Evolutionary conservation across 2,329 filamentous ascomycete genomes (phyloP).

Genomic region (Chaetomiaceae sp.): DNA sequence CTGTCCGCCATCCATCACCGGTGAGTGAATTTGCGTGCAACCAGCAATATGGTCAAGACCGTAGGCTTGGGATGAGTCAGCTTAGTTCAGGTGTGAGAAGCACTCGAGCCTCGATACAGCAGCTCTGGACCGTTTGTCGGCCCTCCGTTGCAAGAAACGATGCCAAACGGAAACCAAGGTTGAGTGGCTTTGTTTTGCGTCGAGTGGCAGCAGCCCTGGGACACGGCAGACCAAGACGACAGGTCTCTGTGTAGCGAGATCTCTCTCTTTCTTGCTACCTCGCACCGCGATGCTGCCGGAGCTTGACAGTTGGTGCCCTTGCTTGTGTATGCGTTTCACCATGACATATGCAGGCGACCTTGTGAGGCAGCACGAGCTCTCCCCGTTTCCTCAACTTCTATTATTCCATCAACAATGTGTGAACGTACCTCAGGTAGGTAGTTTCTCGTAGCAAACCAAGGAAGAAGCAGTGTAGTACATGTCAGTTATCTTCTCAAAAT

Average conservation of each 20-base stretch:
- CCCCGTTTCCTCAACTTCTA: neutral
- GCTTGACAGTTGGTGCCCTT: neutral
- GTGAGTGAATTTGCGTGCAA: too few relatives aligned
- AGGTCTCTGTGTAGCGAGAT: neutral
- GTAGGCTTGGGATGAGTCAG: too few relatives aligned
- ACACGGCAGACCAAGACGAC: neutral
- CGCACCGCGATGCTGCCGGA: neutral
- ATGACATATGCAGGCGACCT: conserved; percentile 1
- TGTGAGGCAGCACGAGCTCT: neutral
- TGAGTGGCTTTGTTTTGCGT: neutral
- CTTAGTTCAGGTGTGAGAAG: too few relatives aligned
- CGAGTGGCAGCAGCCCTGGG: neutral
- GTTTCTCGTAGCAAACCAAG: neutral
- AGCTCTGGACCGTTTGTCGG: too few relatives aligned
- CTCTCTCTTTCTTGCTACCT: neutral
- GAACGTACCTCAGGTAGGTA: neutral
- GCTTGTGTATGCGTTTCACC: neutral
- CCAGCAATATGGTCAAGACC: too few relatives aligned
- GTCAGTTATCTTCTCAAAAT: neutral
- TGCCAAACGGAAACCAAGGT: neutral
- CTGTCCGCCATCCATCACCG: too few relatives aligned
- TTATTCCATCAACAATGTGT: neutral
- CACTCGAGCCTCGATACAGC: too few relatives aligned
- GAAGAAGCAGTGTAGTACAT: neutral
- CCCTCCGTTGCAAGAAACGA: neutral